phyloP scores from a whole-genome alignment of 805 yeast species.

The Candida odintsovae region DNA sequence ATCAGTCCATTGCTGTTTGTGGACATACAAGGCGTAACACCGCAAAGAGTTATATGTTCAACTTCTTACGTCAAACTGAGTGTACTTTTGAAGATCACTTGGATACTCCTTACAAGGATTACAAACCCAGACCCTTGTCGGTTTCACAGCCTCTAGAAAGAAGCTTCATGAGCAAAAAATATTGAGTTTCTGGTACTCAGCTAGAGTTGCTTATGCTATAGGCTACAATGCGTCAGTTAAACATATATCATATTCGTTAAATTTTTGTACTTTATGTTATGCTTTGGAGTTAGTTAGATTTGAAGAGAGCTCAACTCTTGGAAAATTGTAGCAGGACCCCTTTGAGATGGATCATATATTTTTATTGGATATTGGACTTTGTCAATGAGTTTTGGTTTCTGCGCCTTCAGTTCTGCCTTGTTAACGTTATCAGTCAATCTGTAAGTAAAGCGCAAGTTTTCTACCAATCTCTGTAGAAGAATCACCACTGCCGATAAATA shows the following conservation, averaged over 20 bases:
- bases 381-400: conserved; percentile 5
- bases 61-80: not conserved
- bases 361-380: not conserved
- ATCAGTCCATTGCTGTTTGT: not conserved
- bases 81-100: not conserved
- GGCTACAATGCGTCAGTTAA: no score
- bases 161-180: not conserved
- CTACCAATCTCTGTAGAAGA: conserved; percentile 1
- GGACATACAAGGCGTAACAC: not conserved
- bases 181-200: not conserved
- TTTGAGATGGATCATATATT: not conserved
- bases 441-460: conserved; percentile 7
- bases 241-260: no score
- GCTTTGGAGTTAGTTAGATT: not conserved
- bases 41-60: not conserved
- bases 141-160: not conserved
- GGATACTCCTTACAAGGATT: not conserved
- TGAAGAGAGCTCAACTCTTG: not conserved
- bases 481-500: conserved; percentile 5
- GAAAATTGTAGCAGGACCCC: not conserved
- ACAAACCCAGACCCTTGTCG: not conserved
- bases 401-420: conserved; percentile 7
- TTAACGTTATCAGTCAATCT: conserved; percentile 5
- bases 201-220: no score
- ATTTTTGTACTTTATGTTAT: not conserved